Conservation (phyloP, 495 filamentous ascomycete genomes). For the Trichocladium uniseriatum region DNA sequence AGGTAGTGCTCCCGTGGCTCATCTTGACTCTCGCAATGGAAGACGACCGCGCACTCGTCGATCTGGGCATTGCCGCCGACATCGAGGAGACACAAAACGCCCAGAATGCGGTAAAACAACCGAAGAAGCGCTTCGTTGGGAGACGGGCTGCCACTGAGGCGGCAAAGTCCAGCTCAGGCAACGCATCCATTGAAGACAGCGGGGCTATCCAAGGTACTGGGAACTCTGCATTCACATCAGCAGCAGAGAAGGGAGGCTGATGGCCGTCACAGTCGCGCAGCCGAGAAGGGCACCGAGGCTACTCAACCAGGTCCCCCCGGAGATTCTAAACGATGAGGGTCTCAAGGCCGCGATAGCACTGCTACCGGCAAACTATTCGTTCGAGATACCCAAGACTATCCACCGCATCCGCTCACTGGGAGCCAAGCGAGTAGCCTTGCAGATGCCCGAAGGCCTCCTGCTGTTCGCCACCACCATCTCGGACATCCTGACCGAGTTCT, state of each 20-base stretch:
- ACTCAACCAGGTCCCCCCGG: constrained; percentile 79
- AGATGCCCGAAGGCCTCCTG: constrained; percentile 93
- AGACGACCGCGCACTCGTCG: constrained; percentile 42
- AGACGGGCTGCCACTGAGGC: constrained; percentile 45
- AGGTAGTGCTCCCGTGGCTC: background rate
- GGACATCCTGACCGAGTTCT: constrained; percentile 93
- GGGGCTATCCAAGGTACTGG: constrained; percentile 51
- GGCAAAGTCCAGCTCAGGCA: constrained; percentile 40
- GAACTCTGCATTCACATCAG: background rate
- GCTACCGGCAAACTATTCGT: constrained; percentile 89
- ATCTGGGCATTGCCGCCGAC: constrained; percentile 46
- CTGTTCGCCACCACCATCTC: constrained; percentile 97
- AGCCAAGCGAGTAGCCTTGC: constrained; percentile 74
- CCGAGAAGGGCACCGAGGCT: constrained; percentile 62
- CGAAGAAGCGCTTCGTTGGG: constrained; percentile 75
- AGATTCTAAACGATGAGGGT: constrained; percentile 78
- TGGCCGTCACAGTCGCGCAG: constrained; percentile 34
- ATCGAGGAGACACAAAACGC: constrained; percentile 39
- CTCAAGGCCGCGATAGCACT: constrained; percentile 82
- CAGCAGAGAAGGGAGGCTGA: constrained; percentile 2
- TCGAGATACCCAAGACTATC: constrained; percentile 97
- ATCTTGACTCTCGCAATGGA: constrained; percentile 33
- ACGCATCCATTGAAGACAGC: constrained; percentile 50
- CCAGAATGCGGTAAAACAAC: constrained; percentile 39
- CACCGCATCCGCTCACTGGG: constrained; percentile 75